Conservation (phyloP, 164 flowering plant species). For the Magnolia kwangsiensis region DNA sequence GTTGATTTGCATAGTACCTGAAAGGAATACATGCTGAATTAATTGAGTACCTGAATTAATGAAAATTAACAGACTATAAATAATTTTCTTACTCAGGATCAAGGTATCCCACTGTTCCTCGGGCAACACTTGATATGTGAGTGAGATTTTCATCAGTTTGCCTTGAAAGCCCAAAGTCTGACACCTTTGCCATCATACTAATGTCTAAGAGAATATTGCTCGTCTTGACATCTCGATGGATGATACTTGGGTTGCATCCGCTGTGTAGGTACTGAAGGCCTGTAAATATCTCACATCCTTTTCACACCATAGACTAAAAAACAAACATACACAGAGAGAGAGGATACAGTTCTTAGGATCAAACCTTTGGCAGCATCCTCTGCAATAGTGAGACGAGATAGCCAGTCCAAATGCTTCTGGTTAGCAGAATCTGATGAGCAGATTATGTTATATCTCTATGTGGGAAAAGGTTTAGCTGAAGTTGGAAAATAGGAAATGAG, state of each 20-base stretch:
- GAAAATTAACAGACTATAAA: neutral
- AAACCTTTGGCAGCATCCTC: conserved; percentile 97
- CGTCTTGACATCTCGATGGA: conserved; percentile 94
- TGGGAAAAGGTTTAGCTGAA: neutral
- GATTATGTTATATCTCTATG: conserved; percentile 11
- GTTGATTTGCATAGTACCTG: conserved; percentile 88
- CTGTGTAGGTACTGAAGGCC: conserved; percentile 95
- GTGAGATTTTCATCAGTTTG: conserved; percentile 87
- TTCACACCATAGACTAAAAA: neutral
- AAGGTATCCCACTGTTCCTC: conserved; percentile 91
- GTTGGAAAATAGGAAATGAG: neutral
- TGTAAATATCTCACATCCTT: conserved; percentile 22
- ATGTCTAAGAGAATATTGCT: conserved; percentile 90
- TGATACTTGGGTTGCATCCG: conserved; percentile 95
- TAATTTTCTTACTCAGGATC: conserved; percentile 81
- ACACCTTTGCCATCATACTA: conserved; percentile 93
- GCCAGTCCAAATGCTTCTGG: conserved; percentile 73
- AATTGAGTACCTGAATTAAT: neutral
- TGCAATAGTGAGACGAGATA: conserved; percentile 73
- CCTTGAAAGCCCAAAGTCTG: conserved; percentile 94
- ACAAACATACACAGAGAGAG: neutral
- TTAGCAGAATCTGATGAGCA: conserved; percentile 47
- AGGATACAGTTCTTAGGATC: neutral
- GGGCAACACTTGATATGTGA: conserved; percentile 85
- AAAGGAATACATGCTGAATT: conserved; percentile 4